These are phyloP conservation scores for Trichoderma atrobrunneum DNA, from an alignment of 2,329 filamentous ascomycete species.

Conservation along the genomic window DNA sequence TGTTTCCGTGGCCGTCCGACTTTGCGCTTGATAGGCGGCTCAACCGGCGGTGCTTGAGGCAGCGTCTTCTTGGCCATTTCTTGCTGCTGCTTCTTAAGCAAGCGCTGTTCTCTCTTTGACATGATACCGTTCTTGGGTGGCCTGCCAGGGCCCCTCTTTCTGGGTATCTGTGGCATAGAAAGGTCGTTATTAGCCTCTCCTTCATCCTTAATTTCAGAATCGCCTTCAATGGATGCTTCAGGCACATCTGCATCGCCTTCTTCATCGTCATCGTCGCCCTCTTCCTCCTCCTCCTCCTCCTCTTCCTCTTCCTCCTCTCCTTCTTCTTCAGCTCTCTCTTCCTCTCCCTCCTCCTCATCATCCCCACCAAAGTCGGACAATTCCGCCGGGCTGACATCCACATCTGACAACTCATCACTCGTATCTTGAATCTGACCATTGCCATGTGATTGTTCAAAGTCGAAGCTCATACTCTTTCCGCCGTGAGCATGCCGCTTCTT, in stretches of 20 bases:
- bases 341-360: constrained; percentile 29
- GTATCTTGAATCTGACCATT: constrained; percentile 56
- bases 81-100: constrained; percentile 57
- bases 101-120: constrained; percentile 70
- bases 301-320: constrained; percentile 29
- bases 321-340: constrained; percentile 29
- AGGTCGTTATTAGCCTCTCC: constrained; percentile 34
- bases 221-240: constrained; percentile 24
- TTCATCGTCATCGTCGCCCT: constrained; percentile 28
- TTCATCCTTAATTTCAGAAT: constrained; percentile 31
- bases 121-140: constrained; percentile 81
- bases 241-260: constrained; percentile 28
- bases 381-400: constrained; percentile 41
- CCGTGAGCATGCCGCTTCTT: constrained; percentile 53
- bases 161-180: constrained; percentile 48
- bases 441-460: constrained; percentile 63
- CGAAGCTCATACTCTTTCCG: constrained; percentile 70
- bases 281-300: constrained; percentile 27
- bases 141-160: constrained; percentile 73
- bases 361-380: constrained; percentile 40
- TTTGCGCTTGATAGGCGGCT: constrained; percentile 59
- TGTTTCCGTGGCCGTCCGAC: constrained; percentile 65
- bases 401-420: constrained; percentile 51
- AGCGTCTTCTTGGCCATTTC: constrained; percentile 51
- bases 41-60: constrained; percentile 45